Evolutionary conservation across 2,329 filamentous ascomycete genomes (phyloP).

Genomic region (Diaporthe velutina): DNA sequence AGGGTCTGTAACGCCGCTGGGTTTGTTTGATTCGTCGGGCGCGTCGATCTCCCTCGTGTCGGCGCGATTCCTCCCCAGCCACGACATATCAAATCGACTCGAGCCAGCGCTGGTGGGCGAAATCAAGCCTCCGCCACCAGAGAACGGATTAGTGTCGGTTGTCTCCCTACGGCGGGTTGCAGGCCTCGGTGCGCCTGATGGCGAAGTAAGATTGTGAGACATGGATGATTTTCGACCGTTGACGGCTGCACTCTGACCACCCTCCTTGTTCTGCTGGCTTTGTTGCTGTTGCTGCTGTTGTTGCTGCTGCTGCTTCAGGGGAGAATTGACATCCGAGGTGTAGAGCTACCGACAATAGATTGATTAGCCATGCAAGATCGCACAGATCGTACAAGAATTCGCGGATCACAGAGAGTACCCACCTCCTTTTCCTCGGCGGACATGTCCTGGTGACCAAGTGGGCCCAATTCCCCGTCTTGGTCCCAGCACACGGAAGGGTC

Average conservation of each 20-base stretch:
- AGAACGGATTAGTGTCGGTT: constrained; percentile 74
- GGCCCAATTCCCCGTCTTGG: constrained; percentile 74
- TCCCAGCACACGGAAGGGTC: constrained; percentile 97
- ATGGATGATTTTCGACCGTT: constrained; percentile 86
- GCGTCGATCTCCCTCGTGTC: constrained; percentile 70
- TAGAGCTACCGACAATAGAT: constrained; percentile 73
- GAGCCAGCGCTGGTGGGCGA: constrained; percentile 68
- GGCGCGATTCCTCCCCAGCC: constrained; percentile 65
- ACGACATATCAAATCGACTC: constrained; percentile 73
- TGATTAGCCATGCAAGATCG: constrained; percentile 44
- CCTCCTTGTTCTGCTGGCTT: constrained; percentile 72
- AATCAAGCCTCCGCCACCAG: constrained; percentile 59
- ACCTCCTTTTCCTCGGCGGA: constrained; percentile 72
- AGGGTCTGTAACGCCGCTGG: constrained; percentile 47
- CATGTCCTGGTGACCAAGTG: constrained; percentile 81
- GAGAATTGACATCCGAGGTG: constrained; percentile 89
- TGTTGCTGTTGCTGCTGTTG: constrained; percentile 68
- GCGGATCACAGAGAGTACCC: constrained; percentile 45
- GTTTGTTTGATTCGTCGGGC: constrained; percentile 59
- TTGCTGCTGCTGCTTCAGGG: constrained; percentile 81
- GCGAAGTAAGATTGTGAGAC: constrained; percentile 82
- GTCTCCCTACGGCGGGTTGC: constrained; percentile 87
- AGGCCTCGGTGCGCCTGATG: constrained; percentile 78
- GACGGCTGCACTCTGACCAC: constrained; percentile 66
- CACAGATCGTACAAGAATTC: constrained; percentile 33